These are phyloP conservation scores for Stephania yunnanensis DNA, from an alignment of 164 flowering plant species.

Conservation along the genomic window DNA sequence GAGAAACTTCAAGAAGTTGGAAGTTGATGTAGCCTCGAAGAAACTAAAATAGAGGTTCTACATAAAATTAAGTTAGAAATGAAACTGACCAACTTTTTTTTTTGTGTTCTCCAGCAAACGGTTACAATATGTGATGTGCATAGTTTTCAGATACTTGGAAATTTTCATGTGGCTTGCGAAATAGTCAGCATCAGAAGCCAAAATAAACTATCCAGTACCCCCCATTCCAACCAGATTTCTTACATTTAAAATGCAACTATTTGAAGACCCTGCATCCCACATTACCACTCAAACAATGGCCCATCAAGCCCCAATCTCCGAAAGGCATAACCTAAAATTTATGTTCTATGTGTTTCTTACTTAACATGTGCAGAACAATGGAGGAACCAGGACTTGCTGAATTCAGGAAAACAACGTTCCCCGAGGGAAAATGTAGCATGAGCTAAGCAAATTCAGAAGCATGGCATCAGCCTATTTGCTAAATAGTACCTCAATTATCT, in stretches of 20 bases:
- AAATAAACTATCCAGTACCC: background rate
- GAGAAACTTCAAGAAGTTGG: background rate
- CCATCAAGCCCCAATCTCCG: background rate
- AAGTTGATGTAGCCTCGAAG: background rate
- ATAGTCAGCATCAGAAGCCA: background rate
- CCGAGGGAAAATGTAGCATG: background rate
- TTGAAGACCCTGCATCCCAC: background rate
- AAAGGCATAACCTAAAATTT: background rate
- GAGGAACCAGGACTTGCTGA: background rate
- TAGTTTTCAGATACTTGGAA: background rate
- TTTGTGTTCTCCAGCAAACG: too few relatives aligned
- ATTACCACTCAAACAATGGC: background rate
- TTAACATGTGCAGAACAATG: background rate
- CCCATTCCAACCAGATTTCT: background rate
- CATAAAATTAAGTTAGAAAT: too few relatives aligned
- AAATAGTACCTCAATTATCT: background rate
- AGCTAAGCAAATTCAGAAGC: background rate
- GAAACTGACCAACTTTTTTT: too few relatives aligned
- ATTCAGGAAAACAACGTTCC: background rate
- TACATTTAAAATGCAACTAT: background rate
- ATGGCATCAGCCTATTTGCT: background rate
- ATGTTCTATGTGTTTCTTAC: background rate
- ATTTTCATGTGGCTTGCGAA: background rate
- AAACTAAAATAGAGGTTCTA: too few relatives aligned
- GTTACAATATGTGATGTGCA: too few relatives aligned